Base-by-base conservation (phyloP, 2,329 filamentous ascomycete genomes). In the Fusarium duplospermum region DNA sequence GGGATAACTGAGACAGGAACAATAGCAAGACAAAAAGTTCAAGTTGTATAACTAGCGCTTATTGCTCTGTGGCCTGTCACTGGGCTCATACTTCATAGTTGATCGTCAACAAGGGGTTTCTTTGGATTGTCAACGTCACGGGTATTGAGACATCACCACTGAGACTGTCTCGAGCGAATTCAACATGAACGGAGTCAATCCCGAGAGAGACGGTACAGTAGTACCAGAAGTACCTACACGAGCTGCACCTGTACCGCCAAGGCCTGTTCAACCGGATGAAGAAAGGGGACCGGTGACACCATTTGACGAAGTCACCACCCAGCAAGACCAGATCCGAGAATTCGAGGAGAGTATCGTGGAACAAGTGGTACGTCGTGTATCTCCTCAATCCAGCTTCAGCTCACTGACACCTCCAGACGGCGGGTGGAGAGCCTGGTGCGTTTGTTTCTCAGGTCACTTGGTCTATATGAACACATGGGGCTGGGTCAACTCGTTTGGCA, bases 401-500 rank as follows among this genome's bases (percentile, higher is more conserved):
- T 62, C 62, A 8, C 9, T n/a, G 0, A 87, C 87, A 22, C 87
- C 88, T 1, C 88, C 88, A 0, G 86, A 89, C 31, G 87, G 87
- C 4, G 88, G 88, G 1, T 74, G 79, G 60, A 74, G 79, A 24
- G 87, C 87, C 0, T 89, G 88, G 87, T 67, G 63, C 11, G 61
- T 75, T 3, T 59, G 69, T 10, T 18, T 73, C 47, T 63, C 66
- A 11, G 54, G 65, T 16, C 87, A 89, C 72, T 74, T 89, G 3
- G 81, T 86, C 20, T 82, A 88, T 52, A 85, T 86, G 82, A 87
- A 87, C 71, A 88, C 87, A 3, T 89, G 87, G 83, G 88, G 88
- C 36, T 84, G 87, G 73, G 84, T 88, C 73, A 88, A 87, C 79
- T 88, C 87, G 2, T 90, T 89, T 67, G 88, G 88, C n/a, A 81